Conservation (phyloP, 1,284 basidiomycete species). For the Microbotryum violaceum region DNA sequence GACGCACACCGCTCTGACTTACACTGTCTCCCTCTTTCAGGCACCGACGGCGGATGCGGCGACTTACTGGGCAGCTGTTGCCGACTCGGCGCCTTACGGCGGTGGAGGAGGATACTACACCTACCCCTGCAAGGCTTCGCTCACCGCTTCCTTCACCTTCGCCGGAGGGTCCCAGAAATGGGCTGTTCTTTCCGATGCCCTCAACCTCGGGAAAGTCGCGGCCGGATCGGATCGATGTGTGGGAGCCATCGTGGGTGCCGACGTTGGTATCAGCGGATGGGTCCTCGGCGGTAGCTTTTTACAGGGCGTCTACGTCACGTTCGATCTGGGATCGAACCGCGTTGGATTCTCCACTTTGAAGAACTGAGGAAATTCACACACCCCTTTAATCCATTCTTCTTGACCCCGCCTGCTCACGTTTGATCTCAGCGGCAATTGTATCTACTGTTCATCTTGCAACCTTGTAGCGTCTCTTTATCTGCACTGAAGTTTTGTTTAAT, state of each 20-base stretch:
- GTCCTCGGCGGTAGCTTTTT: conserved; percentile 43
- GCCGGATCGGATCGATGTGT: conserved; percentile 26
- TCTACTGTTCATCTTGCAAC: too few relatives aligned
- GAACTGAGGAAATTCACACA: too few relatives aligned
- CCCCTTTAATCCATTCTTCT: too few relatives aligned
- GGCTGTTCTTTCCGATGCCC: conserved; percentile 12
- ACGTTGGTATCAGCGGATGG: conserved; percentile 40
- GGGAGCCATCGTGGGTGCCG: conserved; percentile 37
- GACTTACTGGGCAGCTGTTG: conserved; percentile 47
- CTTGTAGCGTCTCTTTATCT: too few relatives aligned
- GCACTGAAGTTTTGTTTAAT: too few relatives aligned
- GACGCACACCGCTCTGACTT: background rate
- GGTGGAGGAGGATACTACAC: conserved; percentile 37
- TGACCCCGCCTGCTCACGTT: too few relatives aligned
- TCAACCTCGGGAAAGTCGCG: conserved; percentile 31
- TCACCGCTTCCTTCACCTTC: conserved; percentile 37
- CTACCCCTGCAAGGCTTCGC: conserved; percentile 37
- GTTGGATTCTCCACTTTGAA: conserved; percentile 40
- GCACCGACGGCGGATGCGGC: conserved; percentile 38
- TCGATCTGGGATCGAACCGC: conserved; percentile 42
- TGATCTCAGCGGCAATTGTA: too few relatives aligned
- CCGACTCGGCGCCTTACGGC: conserved; percentile 42
- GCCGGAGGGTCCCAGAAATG: conserved; percentile 32
- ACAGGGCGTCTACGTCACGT: conserved; percentile 39
- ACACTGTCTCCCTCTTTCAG: background rate